These are phyloP conservation scores for Alternaria viburni DNA, from an alignment of 2,329 filamentous ascomycete genomes.

Conservation along the genomic window DNA sequence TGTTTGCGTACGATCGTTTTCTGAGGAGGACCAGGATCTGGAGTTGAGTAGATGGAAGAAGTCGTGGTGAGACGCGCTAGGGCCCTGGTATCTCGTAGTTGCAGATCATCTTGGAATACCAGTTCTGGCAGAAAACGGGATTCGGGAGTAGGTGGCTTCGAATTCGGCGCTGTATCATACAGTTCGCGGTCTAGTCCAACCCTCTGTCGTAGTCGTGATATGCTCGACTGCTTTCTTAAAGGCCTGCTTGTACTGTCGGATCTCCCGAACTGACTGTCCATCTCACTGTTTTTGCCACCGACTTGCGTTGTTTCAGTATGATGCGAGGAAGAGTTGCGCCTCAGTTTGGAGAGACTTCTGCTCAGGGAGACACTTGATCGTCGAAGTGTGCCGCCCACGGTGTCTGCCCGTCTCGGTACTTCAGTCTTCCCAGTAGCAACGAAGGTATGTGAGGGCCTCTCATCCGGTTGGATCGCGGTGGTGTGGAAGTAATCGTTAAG, in stretches of 20 bases:
- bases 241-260: slow-evolving; percentile 7
- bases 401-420: slow-evolving; percentile 35
- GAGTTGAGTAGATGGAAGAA: slow-evolving; percentile 9
- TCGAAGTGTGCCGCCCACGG: slow-evolving; percentile 29
- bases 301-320: slow-evolving; percentile 16
- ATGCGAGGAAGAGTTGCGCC: slow-evolving; percentile 25
- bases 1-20: not conserved
- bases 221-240: slow-evolving; percentile 24
- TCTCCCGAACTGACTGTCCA: not conserved
- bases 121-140: not conserved
- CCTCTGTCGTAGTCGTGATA: slow-evolving; percentile 25
- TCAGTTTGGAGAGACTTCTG: slow-evolving; percentile 32
- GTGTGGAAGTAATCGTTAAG: slow-evolving; percentile 27
- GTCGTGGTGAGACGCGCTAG: slow-evolving; percentile 7
- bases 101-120: slow-evolving; percentile 3
- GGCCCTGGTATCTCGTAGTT: not conserved
- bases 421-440: slow-evolving; percentile 31
- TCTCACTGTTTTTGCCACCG: slow-evolving; percentile 3
- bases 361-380: slow-evolving; percentile 36
- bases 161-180: not conserved
- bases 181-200: slow-evolving; percentile 18
- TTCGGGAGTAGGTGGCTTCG: not conserved
- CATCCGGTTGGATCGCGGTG: slow-evolving; percentile 29
- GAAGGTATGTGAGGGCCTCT: slow-evolving; percentile 35
- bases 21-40: not conserved